Conservation (phyloP, 768 basidiomycete genomes). For the Amanita rimosa region DNA sequence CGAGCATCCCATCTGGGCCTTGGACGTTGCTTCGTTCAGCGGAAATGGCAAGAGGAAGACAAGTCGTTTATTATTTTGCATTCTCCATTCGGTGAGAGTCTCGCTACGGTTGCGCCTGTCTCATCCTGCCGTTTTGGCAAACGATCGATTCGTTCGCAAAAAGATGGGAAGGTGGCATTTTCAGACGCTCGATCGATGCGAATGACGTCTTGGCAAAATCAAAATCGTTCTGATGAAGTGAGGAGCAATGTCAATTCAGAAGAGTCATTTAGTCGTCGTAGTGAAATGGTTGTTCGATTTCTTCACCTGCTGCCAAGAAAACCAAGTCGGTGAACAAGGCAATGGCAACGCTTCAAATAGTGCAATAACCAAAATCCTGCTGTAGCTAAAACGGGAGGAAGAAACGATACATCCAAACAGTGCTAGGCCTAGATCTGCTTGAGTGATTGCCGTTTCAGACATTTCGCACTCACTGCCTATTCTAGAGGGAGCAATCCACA, state of each 20-base stretch:
- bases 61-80: too few species aligned
- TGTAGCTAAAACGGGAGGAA: constrained; percentile 71
- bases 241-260: constrained; percentile 9
- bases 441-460: background rate
- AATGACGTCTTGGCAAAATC: constrained; percentile 46
- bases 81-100: background rate
- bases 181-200: constrained; percentile 24
- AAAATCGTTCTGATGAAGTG: constrained; percentile 40
- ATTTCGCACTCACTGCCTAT: constrained; percentile 7
- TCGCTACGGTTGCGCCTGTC: too few species aligned
- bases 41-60: background rate
- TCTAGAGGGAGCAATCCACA: background rate
- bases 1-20: background rate
- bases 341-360: constrained; percentile 54
- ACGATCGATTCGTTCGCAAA: too few species aligned
- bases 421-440: constrained; percentile 20
- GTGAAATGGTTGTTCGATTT: constrained; percentile 63
- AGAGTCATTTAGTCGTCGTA: constrained; percentile 39
- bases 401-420: constrained; percentile 43
- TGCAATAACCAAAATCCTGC: constrained; percentile 47
- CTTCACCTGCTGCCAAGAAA: constrained; percentile 61
- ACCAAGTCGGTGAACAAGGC: constrained; percentile 69
- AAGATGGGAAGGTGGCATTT: constrained; percentile 16
- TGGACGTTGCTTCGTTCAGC: background rate
- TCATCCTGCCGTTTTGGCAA: background rate